Evolutionary conservation across 129 eudicot genomes (phyloP).

Genomic region (Lactuca saligna): DNA sequence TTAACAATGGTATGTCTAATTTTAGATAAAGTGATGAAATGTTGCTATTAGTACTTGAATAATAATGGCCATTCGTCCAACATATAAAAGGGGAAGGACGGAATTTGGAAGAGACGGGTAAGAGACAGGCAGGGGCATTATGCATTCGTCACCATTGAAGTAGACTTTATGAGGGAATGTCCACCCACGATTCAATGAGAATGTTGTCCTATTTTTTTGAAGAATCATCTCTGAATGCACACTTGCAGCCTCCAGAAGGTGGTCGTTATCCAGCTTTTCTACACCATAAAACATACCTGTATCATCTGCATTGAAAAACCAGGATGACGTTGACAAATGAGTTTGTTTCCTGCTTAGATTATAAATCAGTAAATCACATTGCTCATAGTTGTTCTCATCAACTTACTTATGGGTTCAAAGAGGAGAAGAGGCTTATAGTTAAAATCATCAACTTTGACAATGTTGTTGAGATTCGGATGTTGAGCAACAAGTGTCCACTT

Average conservation of each 20-base stretch:
- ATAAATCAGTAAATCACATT: background rate
- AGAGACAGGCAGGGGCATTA: slow-evolving; percentile 50
- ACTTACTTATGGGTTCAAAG: slow-evolving; percentile 48
- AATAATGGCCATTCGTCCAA: background rate
- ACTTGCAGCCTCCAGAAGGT: slow-evolving; percentile 39
- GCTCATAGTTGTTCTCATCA: background rate
- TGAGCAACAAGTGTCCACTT: slow-evolving; percentile 63
- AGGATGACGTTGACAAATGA: background rate
- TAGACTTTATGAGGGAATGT: slow-evolving; percentile 50
- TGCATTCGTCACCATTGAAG: slow-evolving; percentile 52
- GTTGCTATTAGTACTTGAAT: slow-evolving; percentile 24
- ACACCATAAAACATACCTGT: slow-evolving; percentile 53
- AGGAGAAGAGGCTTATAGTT: slow-evolving; percentile 49
- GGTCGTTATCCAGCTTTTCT: slow-evolving; percentile 32
- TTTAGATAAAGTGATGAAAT: slow-evolving; percentile 7
- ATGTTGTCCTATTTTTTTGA: slow-evolving; percentile 35
- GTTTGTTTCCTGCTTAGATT: background rate
- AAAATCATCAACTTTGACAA: slow-evolving; percentile 41
- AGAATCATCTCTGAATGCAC: slow-evolving; percentile 46
- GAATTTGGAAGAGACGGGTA: slow-evolving; percentile 50
- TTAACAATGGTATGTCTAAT: background rate
- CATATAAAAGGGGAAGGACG: slow-evolving; percentile 5
- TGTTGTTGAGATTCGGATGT: slow-evolving; percentile 58
- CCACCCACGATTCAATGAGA: slow-evolving; percentile 49
- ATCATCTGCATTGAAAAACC: slow-evolving; percentile 49